These are phyloP conservation scores for Paraconiothyrium sp. DNA, from an alignment of 2,329 filamentous ascomycete species.

Conservation along the genomic window DNA sequence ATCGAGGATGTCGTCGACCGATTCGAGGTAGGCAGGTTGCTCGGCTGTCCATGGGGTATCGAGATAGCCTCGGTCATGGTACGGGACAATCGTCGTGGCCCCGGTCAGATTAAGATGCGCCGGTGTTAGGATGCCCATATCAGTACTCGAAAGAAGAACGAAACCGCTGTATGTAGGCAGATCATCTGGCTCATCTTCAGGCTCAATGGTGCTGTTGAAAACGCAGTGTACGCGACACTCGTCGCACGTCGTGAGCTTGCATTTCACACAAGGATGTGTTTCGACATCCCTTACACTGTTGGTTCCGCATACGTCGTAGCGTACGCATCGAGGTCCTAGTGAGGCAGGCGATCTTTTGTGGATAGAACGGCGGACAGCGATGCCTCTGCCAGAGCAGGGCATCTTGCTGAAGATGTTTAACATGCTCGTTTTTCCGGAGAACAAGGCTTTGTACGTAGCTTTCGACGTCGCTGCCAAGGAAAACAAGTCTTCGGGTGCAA, in stretches of 20 bases:
- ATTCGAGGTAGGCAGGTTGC: slow-evolving; percentile 31
- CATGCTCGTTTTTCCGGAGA: slow-evolving; percentile 34
- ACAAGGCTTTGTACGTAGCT: slow-evolving; percentile 33
- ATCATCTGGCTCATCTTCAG: slow-evolving; percentile 36
- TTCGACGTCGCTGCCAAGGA: slow-evolving; percentile 42
- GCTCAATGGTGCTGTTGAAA: slow-evolving; percentile 42
- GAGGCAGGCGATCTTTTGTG: slow-evolving; percentile 40
- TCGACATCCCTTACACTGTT: slow-evolving; percentile 21
- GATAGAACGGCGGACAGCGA: slow-evolving; percentile 29
- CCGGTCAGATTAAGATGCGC: slow-evolving; percentile 28
- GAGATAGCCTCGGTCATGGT: slow-evolving; percentile 44
- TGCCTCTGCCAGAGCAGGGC: slow-evolving; percentile 38
- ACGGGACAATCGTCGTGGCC: neutral
- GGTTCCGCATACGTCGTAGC: slow-evolving; percentile 36
- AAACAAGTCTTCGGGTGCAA: slow-evolving; percentile 39
- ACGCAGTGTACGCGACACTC: slow-evolving; percentile 49
- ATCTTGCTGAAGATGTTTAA: slow-evolving; percentile 38
- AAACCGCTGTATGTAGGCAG: slow-evolving; percentile 44
- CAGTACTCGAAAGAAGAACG: slow-evolving; percentile 32
- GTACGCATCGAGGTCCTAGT: slow-evolving; percentile 31
- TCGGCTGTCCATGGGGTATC: slow-evolving; percentile 37
- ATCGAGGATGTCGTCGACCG: slow-evolving; percentile 37
- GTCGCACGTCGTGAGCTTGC: slow-evolving; percentile 43
- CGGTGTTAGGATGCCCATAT: slow-evolving; percentile 43
- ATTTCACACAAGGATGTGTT: slow-evolving; percentile 36